Base-by-base conservation (phyloP, 164 flowering plant genomes). In the Malania oleifera region DNA sequence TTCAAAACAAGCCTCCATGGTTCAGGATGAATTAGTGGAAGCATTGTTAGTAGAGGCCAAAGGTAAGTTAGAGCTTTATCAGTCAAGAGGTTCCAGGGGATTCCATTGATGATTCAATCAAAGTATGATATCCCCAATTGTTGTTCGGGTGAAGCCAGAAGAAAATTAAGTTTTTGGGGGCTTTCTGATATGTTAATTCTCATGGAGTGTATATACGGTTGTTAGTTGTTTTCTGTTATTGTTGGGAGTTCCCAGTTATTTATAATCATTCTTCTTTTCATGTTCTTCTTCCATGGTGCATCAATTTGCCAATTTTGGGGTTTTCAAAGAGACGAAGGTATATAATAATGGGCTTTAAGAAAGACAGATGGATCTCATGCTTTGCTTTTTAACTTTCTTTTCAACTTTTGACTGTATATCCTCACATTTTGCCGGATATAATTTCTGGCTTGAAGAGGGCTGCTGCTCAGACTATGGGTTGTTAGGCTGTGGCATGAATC, bases 11-110 rank as follows among this genome's bases (percentile, higher is more conserved):
- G 38, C 69, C 1, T 1, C 7, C 22, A 14, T 76, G 66, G 58
- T 59, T 14, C 73, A 76, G 35, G 73, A 70, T 20, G 77, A 69
- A 43, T 22, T 26, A 19, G 56, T 69, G 6, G 80, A 79, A n/a
- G 1, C 23, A 11, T 54, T 82, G 61, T 34, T 82, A 9, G 67
- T 38, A 5, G 84, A 82, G 14, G 71, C 82, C 26, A 77, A 75
- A 52, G 64, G 75, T 25, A 75, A 61, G 59, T 39, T 82, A 66
- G 77, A 82, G 70, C 74, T 82, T n/a, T 82, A 73, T 59, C 86
- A 79, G 51, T 79, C 86, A 3, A 77, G 82, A 73, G 77, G 74
- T 11, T 69, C 77, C 34, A 70, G 73, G 52, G 68, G 67, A 38
- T 67, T 61, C 59, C 63, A 56, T 61, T 64, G 67, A 67, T 64